A percentile compares a stretch with the other conserved stretches of the same genome.
These are phyloP conservation scores for Boletus mariae DNA, from an alignment of 1,284 basidiomycete genomes.

Conservation along the genomic window DNA sequence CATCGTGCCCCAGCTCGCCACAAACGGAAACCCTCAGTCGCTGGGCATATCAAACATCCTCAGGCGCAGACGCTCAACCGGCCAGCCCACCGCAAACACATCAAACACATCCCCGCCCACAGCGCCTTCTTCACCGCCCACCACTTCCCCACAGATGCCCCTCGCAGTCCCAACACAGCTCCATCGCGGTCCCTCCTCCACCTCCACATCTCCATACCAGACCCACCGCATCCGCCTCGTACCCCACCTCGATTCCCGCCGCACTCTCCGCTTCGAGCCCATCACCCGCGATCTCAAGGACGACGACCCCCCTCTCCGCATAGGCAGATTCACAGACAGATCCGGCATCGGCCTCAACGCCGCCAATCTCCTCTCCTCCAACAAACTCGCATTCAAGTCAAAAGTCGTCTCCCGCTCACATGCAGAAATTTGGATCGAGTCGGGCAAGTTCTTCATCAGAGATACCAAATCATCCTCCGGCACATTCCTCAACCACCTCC, in stretches of 20 bases:
- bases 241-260: constrained; percentile 87
- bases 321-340: constrained; percentile 89
- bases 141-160: constrained; percentile 15
- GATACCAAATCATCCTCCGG: constrained; percentile 91
- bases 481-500: constrained; percentile 95
- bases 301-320: constrained; percentile 70
- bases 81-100: constrained; percentile 22
- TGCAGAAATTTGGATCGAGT: constrained; percentile 86
- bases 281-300: constrained; percentile 81
- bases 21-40: constrained; percentile 21
- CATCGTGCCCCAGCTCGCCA: constrained; percentile 21
- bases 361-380: constrained; percentile 67
- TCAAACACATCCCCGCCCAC: constrained; percentile 24
- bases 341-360: constrained; percentile 65
- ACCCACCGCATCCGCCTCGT: constrained; percentile 78
- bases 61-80: constrained; percentile 48
- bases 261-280: constrained; percentile 90
- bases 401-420: constrained; percentile 95
- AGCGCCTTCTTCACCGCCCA: constrained; percentile 14
- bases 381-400: constrained; percentile 92
- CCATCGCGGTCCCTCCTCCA: constrained; percentile 23
- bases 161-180: constrained; percentile 23
- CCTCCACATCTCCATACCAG: constrained; percentile 16
- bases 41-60: constrained; percentile 49
- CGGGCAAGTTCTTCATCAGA: constrained; percentile 78